Conservation (phyloP, 2,329 filamentous ascomycete species). For the Falciphora oryzae region DNA sequence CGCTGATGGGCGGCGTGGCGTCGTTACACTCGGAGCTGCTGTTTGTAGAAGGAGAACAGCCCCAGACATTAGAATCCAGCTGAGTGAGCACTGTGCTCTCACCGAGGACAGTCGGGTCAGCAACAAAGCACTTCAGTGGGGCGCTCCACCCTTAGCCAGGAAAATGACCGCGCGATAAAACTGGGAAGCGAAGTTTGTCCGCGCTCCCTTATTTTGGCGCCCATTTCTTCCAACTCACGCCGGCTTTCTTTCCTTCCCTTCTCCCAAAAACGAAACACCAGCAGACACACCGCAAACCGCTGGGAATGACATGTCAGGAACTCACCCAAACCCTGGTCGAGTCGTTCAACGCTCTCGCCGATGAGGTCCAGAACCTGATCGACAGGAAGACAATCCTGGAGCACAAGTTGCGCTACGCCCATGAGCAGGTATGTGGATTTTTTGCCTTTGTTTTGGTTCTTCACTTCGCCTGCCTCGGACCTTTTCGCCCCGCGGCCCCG, state of each 20-base stretch:
- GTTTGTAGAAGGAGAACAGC: neutral
- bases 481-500: neutral
- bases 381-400: conserved; percentile 61
- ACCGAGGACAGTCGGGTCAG: neutral
- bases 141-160: neutral
- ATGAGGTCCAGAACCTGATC: conserved; percentile 58
- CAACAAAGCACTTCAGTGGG: neutral
- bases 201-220: neutral
- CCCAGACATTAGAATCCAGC: too few relatives aligned
- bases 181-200: neutral
- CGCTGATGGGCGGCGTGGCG: neutral
- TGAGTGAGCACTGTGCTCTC: neutral
- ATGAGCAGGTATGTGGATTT: conserved; percentile 53
- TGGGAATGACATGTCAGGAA: conserved; percentile 36
- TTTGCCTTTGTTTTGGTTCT: conserved; percentile 10
- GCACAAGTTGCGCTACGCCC: conserved; percentile 61
- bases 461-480: conserved; percentile 3
- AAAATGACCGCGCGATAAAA: neutral
- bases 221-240: neutral
- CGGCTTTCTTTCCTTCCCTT: neutral
- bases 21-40: neutral
- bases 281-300: neutral
- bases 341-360: conserved; percentile 59
- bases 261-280: neutral
- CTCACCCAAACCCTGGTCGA: conserved; percentile 54